phyloP scores from a whole-genome alignment of 129 eudicot species.

The Apium graveolens region DNA sequence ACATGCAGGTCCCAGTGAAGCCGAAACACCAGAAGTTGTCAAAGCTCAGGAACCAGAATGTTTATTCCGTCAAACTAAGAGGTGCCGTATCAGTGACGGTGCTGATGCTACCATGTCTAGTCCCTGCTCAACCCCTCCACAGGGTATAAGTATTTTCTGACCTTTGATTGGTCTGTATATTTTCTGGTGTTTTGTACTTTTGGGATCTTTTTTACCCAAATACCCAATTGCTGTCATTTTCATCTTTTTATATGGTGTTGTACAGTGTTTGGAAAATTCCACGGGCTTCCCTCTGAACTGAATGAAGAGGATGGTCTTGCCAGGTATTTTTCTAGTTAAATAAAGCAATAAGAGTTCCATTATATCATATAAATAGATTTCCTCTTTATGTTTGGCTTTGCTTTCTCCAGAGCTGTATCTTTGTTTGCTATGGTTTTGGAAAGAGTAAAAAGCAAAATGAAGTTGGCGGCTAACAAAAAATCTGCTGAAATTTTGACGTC shows the following conservation, averaged over 20 bases:
- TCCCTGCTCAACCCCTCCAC: conserved; percentile 20
- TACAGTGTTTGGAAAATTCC: conserved; percentile 40
- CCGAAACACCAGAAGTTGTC: conserved; percentile 22
- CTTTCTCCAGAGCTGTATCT: conserved; percentile 55
- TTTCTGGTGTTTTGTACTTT: neutral
- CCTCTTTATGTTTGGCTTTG: conserved; percentile 9
- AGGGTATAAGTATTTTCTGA: conserved; percentile 19
- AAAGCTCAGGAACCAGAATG: conserved; percentile 16
- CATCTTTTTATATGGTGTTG: conserved; percentile 8
- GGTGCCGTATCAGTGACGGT: conserved; percentile 10
- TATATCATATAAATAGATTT: neutral
- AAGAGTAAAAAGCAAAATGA: conserved; percentile 65
- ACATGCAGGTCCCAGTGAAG: conserved; percentile 27
- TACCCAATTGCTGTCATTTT: neutral
- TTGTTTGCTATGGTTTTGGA: conserved; percentile 60
- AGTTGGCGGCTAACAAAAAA: conserved; percentile 44
- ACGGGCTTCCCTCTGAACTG: conserved; percentile 26
- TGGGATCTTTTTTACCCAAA: neutral
- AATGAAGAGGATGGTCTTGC: conserved; percentile 56
- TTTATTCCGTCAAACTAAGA: conserved; percentile 18
- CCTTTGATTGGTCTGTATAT: conserved; percentile 1
- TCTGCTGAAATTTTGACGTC: conserved; percentile 68
- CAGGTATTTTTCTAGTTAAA: conserved; percentile 33
- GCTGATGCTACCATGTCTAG: conserved; percentile 14
- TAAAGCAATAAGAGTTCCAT: neutral